These are phyloP conservation scores for Pharus latifolius DNA, from an alignment of 176 grass and related monocot species.

Conservation along the genomic window DNA sequence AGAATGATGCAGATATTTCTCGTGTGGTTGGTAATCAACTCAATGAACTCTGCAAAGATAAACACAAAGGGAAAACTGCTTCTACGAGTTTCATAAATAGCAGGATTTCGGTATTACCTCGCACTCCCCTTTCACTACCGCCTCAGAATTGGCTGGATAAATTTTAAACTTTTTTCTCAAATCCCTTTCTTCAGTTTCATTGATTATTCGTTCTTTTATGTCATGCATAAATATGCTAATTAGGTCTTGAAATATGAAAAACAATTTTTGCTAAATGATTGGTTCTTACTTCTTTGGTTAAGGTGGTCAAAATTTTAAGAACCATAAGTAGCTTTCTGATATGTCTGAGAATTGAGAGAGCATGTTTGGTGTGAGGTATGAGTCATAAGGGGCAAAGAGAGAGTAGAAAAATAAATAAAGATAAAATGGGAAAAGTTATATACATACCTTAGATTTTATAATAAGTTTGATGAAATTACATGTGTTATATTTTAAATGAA, in stretches of 20 bases:
- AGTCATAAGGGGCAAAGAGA: too few species aligned
- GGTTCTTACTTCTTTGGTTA: too few species aligned
- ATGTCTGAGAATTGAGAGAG: too few species aligned
- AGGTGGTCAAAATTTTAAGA: too few species aligned
- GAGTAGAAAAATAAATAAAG: too few species aligned
- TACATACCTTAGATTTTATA: too few species aligned
- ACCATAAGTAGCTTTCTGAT: too few species aligned
- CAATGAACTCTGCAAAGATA: constrained; percentile 2
- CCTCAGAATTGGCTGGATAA: not conserved
- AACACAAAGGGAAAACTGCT: constrained; percentile 1
- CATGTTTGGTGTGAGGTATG: too few species aligned
- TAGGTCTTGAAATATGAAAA: not conserved
- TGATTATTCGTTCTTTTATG: not conserved
- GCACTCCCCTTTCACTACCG: not conserved
- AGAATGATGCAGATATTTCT: constrained; percentile 24
- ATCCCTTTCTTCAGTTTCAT: not conserved
- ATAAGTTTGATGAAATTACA: too few species aligned
- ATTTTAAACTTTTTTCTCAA: not conserved
- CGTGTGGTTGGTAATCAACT: constrained; percentile 5
- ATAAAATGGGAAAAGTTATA: too few species aligned
- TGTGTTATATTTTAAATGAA: too few species aligned
- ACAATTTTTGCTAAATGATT: not conserved
- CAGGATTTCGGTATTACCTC: constrained; percentile 14
- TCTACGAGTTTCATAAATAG: constrained; percentile 11
- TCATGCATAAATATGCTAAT: not conserved